Evolutionary conservation across 1,284 basidiomycete genomes (phyloP).

Genomic region (Malassezia arunalokei): DNA sequence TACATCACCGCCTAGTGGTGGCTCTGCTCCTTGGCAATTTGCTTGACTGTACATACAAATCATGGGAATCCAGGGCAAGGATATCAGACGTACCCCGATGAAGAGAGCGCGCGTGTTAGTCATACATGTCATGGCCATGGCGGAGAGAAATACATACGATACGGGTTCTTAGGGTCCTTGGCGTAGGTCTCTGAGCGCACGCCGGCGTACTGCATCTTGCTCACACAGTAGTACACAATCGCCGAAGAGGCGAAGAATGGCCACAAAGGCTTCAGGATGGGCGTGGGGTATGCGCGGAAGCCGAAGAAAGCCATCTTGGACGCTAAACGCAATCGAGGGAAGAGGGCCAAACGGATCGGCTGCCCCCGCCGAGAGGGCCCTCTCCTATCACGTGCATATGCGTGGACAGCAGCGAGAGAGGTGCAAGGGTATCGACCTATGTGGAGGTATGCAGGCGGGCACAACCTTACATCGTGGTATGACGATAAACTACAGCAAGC

Average conservation of each 20-base stretch:
- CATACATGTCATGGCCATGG: not conserved
- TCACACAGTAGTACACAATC: conserved; percentile 37
- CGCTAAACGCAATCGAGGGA: not conserved
- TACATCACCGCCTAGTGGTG: too few species aligned
- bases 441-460: not conserved
- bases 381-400: conserved; percentile 7
- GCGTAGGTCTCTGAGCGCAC: conserved; percentile 36
- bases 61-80: not conserved
- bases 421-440: conserved; percentile 14
- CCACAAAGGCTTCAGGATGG: conserved; percentile 40
- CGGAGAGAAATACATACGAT: conserved; percentile 21
- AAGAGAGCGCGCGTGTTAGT: not conserved
- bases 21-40: conserved; percentile 13
- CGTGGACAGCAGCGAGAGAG: not conserved
- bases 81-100: not conserved
- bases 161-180: conserved; percentile 45
- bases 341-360: not conserved
- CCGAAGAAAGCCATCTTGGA: conserved; percentile 34
- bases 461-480: too few species aligned
- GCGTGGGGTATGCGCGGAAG: conserved; percentile 43
- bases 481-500: too few species aligned
- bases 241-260: conserved; percentile 39
- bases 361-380: conserved; percentile 1
- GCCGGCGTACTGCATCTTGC: conserved; percentile 31
- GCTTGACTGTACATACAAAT: conserved; percentile 7